A percentile compares a stretch with the other conserved stretches of the same genome.
Evolutionary conservation across 2,329 filamentous ascomycete species (phyloP).

Genomic region (Calonectria fujianensis): DNA sequence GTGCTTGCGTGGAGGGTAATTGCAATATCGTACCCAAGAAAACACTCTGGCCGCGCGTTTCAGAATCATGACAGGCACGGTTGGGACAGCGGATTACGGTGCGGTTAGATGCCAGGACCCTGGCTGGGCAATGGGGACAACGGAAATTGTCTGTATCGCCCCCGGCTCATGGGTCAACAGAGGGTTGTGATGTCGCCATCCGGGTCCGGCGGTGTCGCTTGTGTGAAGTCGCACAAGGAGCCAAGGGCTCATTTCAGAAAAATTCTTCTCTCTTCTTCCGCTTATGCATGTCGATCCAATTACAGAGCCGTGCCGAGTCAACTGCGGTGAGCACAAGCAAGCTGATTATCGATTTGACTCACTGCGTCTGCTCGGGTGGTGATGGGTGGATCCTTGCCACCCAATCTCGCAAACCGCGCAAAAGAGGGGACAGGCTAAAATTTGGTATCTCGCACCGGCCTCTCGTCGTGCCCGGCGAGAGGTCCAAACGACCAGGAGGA

Average conservation of each 20-base stretch:
- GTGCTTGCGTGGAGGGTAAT: conserved; percentile 42
- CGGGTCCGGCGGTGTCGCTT: conserved; percentile 18
- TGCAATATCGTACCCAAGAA: conserved; percentile 37
- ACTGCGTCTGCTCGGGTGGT: conserved; percentile 14
- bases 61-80: conserved; percentile 47
- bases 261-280: conserved; percentile 15
- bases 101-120: conserved; percentile 44
- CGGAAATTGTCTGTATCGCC: conserved; percentile 52
- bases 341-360: conserved; percentile 31
- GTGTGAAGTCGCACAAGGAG: conserved; percentile 34
- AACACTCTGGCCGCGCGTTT: conserved; percentile 47
- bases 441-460: conserved; percentile 41
- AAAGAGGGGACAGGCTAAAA: conserved; percentile 47
- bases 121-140: conserved; percentile 37
- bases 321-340: conserved; percentile 21
- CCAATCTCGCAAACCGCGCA: conserved; percentile 51
- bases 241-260: conserved; percentile 20
- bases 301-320: conserved; percentile 11
- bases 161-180: conserved; percentile 11
- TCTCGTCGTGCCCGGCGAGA: conserved; percentile 33
- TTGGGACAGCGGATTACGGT: conserved; percentile 40
- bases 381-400: conserved; percentile 44
- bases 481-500: conserved; percentile 34
- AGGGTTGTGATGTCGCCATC: conserved; percentile 30
- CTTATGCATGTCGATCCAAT: conserved; percentile 28